A percentile compares a stretch with the other conserved stretches of the same genome.
Conservation (phyloP, 495 filamentous ascomycete species). For the Delitschia confertaspora region DNA sequence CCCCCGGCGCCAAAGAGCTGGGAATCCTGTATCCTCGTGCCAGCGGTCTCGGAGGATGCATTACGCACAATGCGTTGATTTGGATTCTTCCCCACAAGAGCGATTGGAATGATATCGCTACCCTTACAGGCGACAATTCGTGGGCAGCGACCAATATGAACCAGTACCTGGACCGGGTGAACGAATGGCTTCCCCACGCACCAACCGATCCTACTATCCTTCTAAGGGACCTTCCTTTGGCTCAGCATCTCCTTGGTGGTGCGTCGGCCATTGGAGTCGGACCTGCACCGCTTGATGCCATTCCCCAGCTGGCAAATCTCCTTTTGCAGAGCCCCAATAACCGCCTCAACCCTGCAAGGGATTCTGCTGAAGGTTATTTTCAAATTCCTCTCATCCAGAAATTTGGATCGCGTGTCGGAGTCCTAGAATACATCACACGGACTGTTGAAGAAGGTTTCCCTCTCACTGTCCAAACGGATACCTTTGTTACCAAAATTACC, state of each 20-base stretch:
- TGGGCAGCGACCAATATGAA: conserved; percentile 39
- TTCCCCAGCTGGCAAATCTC: background rate
- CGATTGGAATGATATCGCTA: conserved; percentile 41
- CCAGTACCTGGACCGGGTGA: conserved; percentile 38
- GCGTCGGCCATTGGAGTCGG: conserved; percentile 13
- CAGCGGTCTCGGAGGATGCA: conserved; percentile 43
- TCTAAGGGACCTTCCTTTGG: conserved; percentile 2
- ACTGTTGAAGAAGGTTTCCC: conserved; percentile 39
- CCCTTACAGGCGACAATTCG: conserved; percentile 41
- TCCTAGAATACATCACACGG: conserved; percentile 30
- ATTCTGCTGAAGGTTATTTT: conserved; percentile 16
- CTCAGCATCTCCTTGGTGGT: background rate
- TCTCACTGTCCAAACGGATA: conserved; percentile 49
- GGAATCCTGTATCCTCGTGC: conserved; percentile 43
- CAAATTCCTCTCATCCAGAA: conserved; percentile 17
- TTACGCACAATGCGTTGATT: conserved; percentile 42
- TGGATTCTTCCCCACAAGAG: conserved; percentile 35
- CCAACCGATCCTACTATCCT: conserved; percentile 15
- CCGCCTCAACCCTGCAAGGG: conserved; percentile 10
- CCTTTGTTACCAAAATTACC: conserved; percentile 50
- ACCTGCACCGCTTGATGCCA: background rate
- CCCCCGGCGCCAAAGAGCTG: conserved; percentile 36
- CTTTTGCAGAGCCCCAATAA: conserved; percentile 18
- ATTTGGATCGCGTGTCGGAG: conserved; percentile 6
- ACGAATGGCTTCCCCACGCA: conserved; percentile 18